Base-by-base conservation (phyloP, 1,284 basidiomycete genomes). In the Ceratorhiza oryzae-sativae region DNA sequence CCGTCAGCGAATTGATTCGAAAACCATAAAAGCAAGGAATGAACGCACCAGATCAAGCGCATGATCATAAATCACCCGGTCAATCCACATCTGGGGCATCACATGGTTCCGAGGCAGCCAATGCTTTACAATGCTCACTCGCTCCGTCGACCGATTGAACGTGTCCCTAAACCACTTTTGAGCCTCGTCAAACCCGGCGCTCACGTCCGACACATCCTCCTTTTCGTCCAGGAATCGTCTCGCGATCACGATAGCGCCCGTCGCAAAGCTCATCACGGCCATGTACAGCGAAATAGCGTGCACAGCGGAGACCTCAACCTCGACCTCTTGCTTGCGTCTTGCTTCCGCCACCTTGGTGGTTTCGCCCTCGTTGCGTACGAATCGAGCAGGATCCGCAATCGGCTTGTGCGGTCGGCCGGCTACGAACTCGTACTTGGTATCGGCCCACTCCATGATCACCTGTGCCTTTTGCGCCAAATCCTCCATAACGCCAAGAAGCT, bases 401-500 rank as follows among this genome's bases (percentile, higher is more conserved):
- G 90, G 91, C 77, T 92, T 92, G 80, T 91, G 88, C 27, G 90
- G 90, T 49, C 91, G 83, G 25, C 87, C 88, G 80, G 88, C 93
- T 56, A 92, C 88, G 80, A 88, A 89, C 68, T 93, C 89, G 74
- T 97, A 91, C 86, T 95, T 93, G 79, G 91, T 88, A 80, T 98
- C 96, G 41, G 93, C 97, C 86, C 96, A 96, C 75, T 93, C 91
- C 65, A 92, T 92, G 70, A 98, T 82, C 42, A 97, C 94, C 75
- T 93, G 92, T 27, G 96, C 95, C 85, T 98, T 98, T 84, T 97
- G 94, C 10, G 95, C 96, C 0, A 95, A 81, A 75, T 97, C 93
- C 79, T 98, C 95, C 46, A 98, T 83, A 23, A 81, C 80, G 1
- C 84, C 86, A 10, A 98, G 82, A 8, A 98, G 81, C 72, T 88